phyloP scores from a whole-genome alignment of 768 basidiomycete genomes.

The Amanita rimosa region DNA sequence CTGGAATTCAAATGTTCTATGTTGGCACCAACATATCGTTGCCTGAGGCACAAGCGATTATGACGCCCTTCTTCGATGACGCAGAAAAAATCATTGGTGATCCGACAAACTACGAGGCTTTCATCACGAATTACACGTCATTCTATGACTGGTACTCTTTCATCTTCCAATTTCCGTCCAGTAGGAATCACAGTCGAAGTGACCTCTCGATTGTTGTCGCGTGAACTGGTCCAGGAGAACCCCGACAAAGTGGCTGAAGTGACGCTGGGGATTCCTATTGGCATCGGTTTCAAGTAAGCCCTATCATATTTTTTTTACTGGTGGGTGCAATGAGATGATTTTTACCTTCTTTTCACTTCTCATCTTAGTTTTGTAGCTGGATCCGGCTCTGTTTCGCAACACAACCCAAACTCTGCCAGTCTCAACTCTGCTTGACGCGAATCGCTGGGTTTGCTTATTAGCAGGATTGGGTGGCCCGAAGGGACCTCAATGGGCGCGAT shows the following conservation, averaged over 20 bases:
- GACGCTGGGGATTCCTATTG: neutral
- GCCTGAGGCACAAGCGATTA: neutral
- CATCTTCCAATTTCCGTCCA: neutral
- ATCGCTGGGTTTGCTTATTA: conserved; percentile 21
- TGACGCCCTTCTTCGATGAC: neutral
- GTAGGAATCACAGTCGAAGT: neutral
- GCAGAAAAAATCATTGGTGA: neutral
- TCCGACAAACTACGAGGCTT: neutral
- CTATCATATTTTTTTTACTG: neutral
- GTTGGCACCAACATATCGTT: neutral
- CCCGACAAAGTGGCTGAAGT: neutral
- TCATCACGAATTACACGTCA: neutral
- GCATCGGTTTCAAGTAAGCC: neutral
- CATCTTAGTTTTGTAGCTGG: conserved; percentile 28
- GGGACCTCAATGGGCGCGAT: neutral
- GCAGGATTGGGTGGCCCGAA: conserved; percentile 13
- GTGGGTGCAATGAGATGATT: neutral
- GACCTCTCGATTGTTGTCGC: neutral
- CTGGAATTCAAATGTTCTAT: neutral
- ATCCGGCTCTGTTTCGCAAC: conserved; percentile 28
- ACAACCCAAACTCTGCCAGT: conserved; percentile 25
- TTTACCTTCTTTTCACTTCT: neutral
- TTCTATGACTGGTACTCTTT: neutral
- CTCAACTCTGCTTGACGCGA: conserved; percentile 39
- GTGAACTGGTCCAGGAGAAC: neutral